Base-by-base conservation (phyloP, 2,329 filamentous ascomycete species). In the Pseudogymnoascus sp. region DNA sequence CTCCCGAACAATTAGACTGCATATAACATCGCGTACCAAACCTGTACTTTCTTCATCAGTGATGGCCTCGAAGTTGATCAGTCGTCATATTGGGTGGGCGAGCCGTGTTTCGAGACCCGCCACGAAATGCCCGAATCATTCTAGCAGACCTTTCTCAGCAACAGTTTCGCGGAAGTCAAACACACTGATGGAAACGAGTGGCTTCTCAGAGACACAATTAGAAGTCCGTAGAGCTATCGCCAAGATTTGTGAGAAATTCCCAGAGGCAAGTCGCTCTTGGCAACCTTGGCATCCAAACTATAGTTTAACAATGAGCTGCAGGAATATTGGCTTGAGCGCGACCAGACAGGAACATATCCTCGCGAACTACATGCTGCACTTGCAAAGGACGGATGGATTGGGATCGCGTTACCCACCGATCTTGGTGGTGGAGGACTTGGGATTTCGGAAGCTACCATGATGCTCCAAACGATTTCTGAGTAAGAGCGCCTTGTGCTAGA, bases 391-490 rank as follows among this genome's bases (percentile, higher is more conserved):
- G 90, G 91, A 6, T 95, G 90, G 89, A 82, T 95, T 43, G 90
- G 90, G 2, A 92, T 93, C 68, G 90, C 90, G 0, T 77, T 95
- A 3, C 90, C 90, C 0, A 89, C 92, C 72, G 79, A 83, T 0
- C 81, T 92, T 0, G 90, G 91, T 2, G 91, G 90, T 0, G 83
- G 89, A 1, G 90, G 88, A 0, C 76, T 96, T 7, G 90, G 86
- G 7, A 92, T 96, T 37, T 88, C 88, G 0, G 90, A 95, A 73
- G 90, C 90, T 0, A 90, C 88, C 0, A 90, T 93, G 83, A 93
- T 95, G 90, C 83, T 95, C 80, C 90, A 96, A 71, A 90, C 90
- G 1, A 90, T 93, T 64, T 79, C 88, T 0, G 88, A 92, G 76
- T 19, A 31, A 31, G 39, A 39, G 6, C 8, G 14, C 37, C 37